Percentiles rank a stretch among this genome's conserved stretches.
phyloP scores from a whole-genome alignment of 2,329 filamentous ascomycete genomes.

The Apiospora aurea region DNA sequence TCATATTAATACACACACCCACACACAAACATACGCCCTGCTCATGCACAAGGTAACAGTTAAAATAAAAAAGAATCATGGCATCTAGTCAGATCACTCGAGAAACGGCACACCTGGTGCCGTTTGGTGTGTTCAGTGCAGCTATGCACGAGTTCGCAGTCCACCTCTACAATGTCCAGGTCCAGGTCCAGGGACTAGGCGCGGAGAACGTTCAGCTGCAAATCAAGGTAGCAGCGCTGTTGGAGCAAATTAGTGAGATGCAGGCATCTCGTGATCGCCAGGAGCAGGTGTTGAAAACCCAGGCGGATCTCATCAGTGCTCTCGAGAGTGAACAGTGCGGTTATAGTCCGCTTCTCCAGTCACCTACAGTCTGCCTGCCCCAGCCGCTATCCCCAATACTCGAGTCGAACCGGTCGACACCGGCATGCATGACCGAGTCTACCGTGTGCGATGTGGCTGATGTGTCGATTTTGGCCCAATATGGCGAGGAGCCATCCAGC shows the following conservation, averaged over 20 bases:
- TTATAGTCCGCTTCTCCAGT: not conserved
- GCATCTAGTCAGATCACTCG: not conserved
- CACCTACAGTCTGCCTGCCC: slow-evolving; percentile 2
- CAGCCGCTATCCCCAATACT: not conserved
- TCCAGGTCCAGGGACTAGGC: not conserved
- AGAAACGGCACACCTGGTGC: slow-evolving; percentile 12
- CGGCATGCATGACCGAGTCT: too few relatives aligned
- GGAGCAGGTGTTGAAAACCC: slow-evolving; percentile 13
- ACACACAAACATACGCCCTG: slow-evolving; percentile 1
- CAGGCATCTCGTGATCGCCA: slow-evolving; percentile 16
- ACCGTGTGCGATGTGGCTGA: too few relatives aligned
- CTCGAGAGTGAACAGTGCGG: not conserved
- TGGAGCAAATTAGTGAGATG: slow-evolving; percentile 10
- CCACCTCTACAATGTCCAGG: slow-evolving; percentile 16
- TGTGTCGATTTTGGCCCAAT: not conserved
- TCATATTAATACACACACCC: slow-evolving; percentile 11
- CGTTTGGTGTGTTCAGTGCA: not conserved
- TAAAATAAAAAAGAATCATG: slow-evolving; percentile 3
- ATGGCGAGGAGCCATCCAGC: slow-evolving; percentile 8
- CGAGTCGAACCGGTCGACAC: slow-evolving; percentile 1
- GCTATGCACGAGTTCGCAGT: slow-evolving; percentile 12
- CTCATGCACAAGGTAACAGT: not conserved
- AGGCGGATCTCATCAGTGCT: slow-evolving; percentile 9
- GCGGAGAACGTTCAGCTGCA: slow-evolving; percentile 11
- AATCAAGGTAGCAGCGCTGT: not conserved